phyloP scores from a whole-genome alignment of 345 rosid genomes.

The Carallia pectinifolia region DNA sequence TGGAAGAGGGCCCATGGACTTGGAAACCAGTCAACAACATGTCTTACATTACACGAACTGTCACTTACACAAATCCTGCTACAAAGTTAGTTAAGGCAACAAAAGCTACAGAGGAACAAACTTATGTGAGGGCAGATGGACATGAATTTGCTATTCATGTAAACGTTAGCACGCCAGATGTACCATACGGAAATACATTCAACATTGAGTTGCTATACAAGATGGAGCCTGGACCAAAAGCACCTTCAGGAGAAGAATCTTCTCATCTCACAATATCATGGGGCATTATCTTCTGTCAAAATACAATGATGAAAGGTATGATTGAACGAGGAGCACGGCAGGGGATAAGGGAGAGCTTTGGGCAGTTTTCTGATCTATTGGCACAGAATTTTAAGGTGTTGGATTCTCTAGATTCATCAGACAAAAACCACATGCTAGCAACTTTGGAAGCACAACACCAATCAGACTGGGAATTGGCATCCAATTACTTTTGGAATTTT shows the following conservation, averaged over 20 bases:
- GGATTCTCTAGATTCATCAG: slow-evolving; percentile 34
- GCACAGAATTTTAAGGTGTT: slow-evolving; percentile 46
- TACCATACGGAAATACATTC: slow-evolving; percentile 76
- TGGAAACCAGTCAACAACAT: slow-evolving; percentile 43
- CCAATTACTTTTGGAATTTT: slow-evolving; percentile 63
- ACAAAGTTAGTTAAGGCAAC: slow-evolving; percentile 77
- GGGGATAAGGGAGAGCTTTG: slow-evolving; percentile 77
- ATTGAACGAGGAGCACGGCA: slow-evolving; percentile 83
- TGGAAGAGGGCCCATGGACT: slow-evolving; percentile 73
- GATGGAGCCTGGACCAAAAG: slow-evolving; percentile 55
- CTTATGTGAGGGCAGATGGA: slow-evolving; percentile 60
- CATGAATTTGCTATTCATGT: slow-evolving; percentile 47
- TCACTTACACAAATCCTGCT: slow-evolving; percentile 67
- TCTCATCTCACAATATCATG: slow-evolving; percentile 65
- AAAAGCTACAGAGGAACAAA: slow-evolving; percentile 73
- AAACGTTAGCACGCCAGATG: slow-evolving; percentile 72
- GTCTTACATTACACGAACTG: slow-evolving; percentile 39
- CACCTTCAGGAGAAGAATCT: slow-evolving; percentile 51
- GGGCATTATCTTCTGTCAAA: slow-evolving; percentile 65
- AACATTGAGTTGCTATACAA: slow-evolving; percentile 72
- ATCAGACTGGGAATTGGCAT: slow-evolving; percentile 62
- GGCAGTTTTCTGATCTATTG: slow-evolving; percentile 53
- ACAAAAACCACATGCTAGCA: slow-evolving; percentile 57
- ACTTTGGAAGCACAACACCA: slow-evolving; percentile 59
- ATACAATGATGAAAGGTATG: slow-evolving; percentile 76